Percentiles rank a stretch among this genome's conserved stretches.
Evolutionary conservation across 495 filamentous ascomycete species (phyloP).

Genomic region (Daldinia concentrica): DNA sequence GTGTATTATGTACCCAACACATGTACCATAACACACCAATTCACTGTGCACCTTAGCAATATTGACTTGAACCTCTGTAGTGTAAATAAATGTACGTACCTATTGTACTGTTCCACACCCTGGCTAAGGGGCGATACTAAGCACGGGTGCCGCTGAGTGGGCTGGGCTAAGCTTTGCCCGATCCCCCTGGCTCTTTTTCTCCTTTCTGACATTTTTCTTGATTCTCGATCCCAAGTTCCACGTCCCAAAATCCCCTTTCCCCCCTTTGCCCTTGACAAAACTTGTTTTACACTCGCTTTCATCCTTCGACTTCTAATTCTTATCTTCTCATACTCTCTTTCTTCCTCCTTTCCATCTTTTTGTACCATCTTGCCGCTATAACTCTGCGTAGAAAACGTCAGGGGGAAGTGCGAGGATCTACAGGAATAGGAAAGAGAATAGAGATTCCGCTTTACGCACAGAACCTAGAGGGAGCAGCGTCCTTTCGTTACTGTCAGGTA

Average conservation of each 20-base stretch:
- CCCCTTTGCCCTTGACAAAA: constrained; percentile 42
- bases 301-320: constrained; percentile 35
- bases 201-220: constrained; percentile 49
- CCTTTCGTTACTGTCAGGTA: constrained; percentile 45
- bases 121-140: constrained; percentile 29
- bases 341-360: constrained; percentile 32
- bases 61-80: no score
- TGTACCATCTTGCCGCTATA: constrained; percentile 35
- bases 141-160: constrained; percentile 24
- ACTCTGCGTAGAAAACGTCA: constrained; percentile 38
- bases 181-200: constrained; percentile 39
- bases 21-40: neutral
- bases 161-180: constrained; percentile 39
- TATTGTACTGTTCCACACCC: constrained; percentile 13
- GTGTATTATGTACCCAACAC: neutral
- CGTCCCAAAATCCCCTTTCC: constrained; percentile 38
- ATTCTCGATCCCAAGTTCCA: constrained; percentile 46
- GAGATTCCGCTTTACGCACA: constrained; percentile 13
- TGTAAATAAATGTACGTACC: neutral
- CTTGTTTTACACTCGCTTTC: constrained; percentile 49
- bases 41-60: no score
- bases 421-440: constrained; percentile 24
- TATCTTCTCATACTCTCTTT: constrained; percentile 39
- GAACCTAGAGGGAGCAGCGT: constrained; percentile 31
- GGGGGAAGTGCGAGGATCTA: constrained; percentile 23